Conservation (phyloP, 2,329 filamentous ascomycete species). For the Orbilia blumenaviensis region DNA sequence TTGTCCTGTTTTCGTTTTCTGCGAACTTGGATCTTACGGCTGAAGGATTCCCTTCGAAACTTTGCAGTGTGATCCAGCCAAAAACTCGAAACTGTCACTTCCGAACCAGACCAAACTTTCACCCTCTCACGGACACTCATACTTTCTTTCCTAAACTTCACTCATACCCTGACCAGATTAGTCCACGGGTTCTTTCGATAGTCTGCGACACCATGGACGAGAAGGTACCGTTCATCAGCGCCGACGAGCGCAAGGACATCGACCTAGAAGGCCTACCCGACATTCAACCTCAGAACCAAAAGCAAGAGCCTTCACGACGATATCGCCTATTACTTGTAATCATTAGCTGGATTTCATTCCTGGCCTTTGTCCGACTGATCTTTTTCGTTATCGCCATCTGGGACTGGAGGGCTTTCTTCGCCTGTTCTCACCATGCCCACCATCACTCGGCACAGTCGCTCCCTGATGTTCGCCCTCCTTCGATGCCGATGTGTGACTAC, state of each 20-base stretch:
- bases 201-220: slow-evolving; percentile 20
- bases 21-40: slow-evolving; percentile 5
- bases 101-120: neutral
- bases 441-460: slow-evolving; percentile 23
- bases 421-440: neutral
- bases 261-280: slow-evolving; percentile 44
- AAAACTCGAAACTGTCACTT: neutral
- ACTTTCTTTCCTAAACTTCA: neutral
- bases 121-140: neutral
- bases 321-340: neutral
- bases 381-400: neutral
- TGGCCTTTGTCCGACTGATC: slow-evolving; percentile 1
- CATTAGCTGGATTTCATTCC: neutral
- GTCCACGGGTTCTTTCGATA: neutral
- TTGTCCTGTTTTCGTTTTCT: slow-evolving; percentile 9
- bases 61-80: neutral
- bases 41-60: neutral
- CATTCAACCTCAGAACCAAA: neutral
- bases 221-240: slow-evolving; percentile 17
- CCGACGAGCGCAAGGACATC: slow-evolving; percentile 24
- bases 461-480: slow-evolving; percentile 5
- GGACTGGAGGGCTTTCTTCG: neutral
- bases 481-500: slow-evolving; percentile 49
- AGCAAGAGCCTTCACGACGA: slow-evolving; percentile 1
- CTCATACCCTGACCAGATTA: neutral